A percentile compares a stretch with the other conserved stretches of the same genome.
phyloP scores from a whole-genome alignment of 177 flowering plant genomes.

The Telopea speciosissima region DNA sequence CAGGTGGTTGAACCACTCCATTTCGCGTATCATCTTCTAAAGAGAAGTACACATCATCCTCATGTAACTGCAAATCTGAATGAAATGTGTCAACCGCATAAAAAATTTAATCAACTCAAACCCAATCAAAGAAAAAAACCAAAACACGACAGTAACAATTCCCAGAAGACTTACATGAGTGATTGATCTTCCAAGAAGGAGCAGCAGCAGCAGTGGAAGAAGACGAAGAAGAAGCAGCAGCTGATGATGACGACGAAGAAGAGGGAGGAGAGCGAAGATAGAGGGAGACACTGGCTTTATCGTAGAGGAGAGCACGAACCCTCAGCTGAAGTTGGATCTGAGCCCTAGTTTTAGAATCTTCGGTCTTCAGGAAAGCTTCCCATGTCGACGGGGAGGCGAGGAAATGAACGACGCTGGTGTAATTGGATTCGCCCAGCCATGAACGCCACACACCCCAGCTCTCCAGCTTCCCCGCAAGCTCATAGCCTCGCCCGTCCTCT shows the following conservation, averaged over 20 bases:
- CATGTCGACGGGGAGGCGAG: conserved; percentile 61
- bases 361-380: conserved; percentile 72
- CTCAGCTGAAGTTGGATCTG: conserved; percentile 82
- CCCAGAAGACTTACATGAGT: conserved; percentile 38
- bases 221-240: conserved; percentile 10
- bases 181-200: conserved; percentile 54
- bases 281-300: conserved; percentile 69
- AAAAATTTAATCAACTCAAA: background rate
- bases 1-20: conserved; percentile 31
- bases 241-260: conserved; percentile 16
- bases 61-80: conserved; percentile 89
- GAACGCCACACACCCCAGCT: conserved; percentile 70
- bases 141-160: too few relatives aligned
- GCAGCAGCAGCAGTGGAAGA: conserved; percentile 9
- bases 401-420: conserved; percentile 42
- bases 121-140: background rate
- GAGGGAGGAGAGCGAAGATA: conserved; percentile 30
- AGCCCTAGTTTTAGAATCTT: conserved; percentile 52
- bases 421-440: conserved; percentile 81
- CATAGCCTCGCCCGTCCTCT: conserved; percentile 82
- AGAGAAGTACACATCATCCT: conserved; percentile 84
- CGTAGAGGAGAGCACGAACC: conserved; percentile 78
- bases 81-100: background rate
- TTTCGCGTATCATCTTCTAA: conserved; percentile 52
- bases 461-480: conserved; percentile 75